A percentile compares a stretch with the other conserved stretches of the same genome.
phyloP scores from a whole-genome alignment of 805 yeast species.

The Wickerhamiella siamensis region DNA sequence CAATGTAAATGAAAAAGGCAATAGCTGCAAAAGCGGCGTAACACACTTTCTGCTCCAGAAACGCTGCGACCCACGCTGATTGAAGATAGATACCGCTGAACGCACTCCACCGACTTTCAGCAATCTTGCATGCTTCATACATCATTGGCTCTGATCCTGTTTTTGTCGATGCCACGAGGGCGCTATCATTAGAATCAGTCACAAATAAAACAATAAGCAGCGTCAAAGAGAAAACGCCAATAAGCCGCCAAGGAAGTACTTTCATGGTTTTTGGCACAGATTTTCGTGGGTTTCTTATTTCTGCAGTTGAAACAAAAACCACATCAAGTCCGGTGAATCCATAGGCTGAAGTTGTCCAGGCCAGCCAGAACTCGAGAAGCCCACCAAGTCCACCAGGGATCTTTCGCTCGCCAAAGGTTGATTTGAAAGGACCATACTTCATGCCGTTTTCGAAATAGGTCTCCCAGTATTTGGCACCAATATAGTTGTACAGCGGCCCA shows the following conservation, averaged over 20 bases:
- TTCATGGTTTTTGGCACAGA: conserved; percentile 7
- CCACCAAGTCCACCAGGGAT: conserved; percentile 5
- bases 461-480: conserved; percentile 63
- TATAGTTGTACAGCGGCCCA: conserved; percentile 28
- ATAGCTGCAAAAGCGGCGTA: conserved; percentile 3
- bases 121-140: neutral
- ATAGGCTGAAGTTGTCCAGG: conserved; percentile 3
- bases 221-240: conserved; percentile 6
- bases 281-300: conserved; percentile 15
- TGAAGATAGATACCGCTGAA: neutral
- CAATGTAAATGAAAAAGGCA: conserved; percentile 8
- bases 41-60: conserved; percentile 6
- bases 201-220: conserved; percentile 8
- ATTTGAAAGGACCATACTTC: conserved; percentile 3
- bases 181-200: conserved; percentile 3
- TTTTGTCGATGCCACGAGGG: neutral
- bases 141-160: neutral
- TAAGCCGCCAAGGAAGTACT: conserved; percentile 5
- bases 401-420: neutral
- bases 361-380: conserved; percentile 8
- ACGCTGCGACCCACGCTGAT: conserved; percentile 7
- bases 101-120: neutral
- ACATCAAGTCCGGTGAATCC: conserved; percentile 9
- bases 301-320: conserved; percentile 12
- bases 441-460: neutral